Evolutionary conservation across 345 rosid genomes (phyloP), one percentile per base, ranked within the genome.

Genomic region (Eucalyptus grandis): DNA sequence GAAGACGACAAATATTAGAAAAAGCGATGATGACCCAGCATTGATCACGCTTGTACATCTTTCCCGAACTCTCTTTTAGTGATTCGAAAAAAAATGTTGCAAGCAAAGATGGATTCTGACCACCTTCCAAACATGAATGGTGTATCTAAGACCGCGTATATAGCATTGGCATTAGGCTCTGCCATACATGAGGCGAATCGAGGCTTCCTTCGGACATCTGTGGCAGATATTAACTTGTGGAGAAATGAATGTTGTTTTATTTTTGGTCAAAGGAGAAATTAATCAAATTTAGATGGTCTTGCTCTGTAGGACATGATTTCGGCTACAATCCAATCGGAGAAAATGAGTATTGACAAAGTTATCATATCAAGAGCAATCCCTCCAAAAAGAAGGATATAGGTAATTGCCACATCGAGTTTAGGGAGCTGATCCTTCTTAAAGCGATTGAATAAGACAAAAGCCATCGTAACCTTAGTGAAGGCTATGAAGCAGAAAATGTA

Each of bases 161-260:
- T 62, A 30, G 16, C 34, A 30, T 13, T 26, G 34, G 72, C 5
- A 0, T 67, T 7, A n/a, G 10, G 5, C 21, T n/a, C 16, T 1
- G 4, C 21, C n/a, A 1, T 15, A n/a, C 9, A 2, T n/a, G 19
- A 14, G 72, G 11, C 0, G 16, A 9, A 0, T 26, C n/a, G n/a
- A 9, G 72, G 72, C 72, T 62, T 62, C 72, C 72, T 1, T 17
- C 13, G 0, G 34, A 30, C 8, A 62, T 16, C 21, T 6, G 2
- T n/a, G 77, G 21, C 6, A 6, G 11, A 15, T 67, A 67, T 3
- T 3, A n/a, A 67, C 21, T 67, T 31, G 6, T 4, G 51, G 5
- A 49, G 51, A 14, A 49, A 49, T 44, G 46, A 44, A 44, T 2
- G 8, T 6, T 2, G 44, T 43, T 43, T 43, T 7, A 43, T 43